These are phyloP conservation scores for Crucihimalaya himalaica DNA, from an alignment of 345 rosid species.

Conservation along the genomic window DNA sequence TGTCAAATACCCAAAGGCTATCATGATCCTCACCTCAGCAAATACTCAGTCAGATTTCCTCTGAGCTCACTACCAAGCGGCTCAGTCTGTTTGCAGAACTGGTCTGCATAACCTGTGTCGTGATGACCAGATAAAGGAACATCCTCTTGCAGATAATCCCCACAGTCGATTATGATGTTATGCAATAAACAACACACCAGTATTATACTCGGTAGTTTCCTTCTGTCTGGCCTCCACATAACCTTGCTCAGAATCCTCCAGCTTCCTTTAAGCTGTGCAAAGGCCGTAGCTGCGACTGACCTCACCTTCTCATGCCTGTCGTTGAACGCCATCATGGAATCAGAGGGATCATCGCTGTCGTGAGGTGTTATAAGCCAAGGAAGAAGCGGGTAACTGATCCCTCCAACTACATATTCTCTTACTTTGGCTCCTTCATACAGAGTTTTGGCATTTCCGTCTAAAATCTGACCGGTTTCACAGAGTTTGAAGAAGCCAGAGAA, in stretches of 20 bases:
- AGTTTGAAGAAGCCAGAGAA: conserved; percentile 80
- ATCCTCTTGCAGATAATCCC: conserved; percentile 70
- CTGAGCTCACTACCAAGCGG: conserved; percentile 53
- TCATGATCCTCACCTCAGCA: conserved; percentile 35
- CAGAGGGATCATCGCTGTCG: conserved; percentile 39
- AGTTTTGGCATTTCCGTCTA: conserved; percentile 58
- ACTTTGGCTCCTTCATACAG: conserved; percentile 43
- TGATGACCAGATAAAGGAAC: conserved; percentile 72
- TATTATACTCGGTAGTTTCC: conserved; percentile 85
- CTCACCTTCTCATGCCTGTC: conserved; percentile 63
- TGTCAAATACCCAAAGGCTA: background rate
- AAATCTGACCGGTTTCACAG: conserved; percentile 60
- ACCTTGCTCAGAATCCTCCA: conserved; percentile 95
- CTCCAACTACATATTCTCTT: conserved; percentile 84
- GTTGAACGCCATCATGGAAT: conserved; percentile 50
- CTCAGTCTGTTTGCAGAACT: conserved; percentile 64
- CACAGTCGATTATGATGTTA: conserved; percentile 74
- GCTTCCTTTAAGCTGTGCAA: conserved; percentile 80
- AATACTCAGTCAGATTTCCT: conserved; percentile 58
- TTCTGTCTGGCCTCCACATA: conserved; percentile 96
- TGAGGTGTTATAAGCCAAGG: conserved; percentile 94
- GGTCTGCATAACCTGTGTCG: conserved; percentile 70
- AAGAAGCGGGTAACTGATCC: conserved; percentile 75
- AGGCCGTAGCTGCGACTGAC: conserved; percentile 65
- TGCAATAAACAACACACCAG: conserved; percentile 87